Base-by-base conservation (phyloP, 192 early-diverging fungal species). In the Coemansia sp. region DNA sequence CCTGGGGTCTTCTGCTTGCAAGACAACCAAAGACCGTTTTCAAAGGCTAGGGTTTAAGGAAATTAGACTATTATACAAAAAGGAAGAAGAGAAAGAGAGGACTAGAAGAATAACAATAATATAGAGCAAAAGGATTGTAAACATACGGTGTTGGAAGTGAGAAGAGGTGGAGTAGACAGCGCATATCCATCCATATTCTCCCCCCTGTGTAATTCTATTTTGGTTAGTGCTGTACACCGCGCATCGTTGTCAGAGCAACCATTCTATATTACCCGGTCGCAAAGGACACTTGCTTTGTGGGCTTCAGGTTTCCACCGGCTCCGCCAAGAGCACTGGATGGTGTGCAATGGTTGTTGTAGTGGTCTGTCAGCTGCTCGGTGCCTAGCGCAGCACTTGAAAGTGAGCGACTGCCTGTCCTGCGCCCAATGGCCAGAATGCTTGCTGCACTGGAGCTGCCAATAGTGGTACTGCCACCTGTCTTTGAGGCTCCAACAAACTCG, bases 221-320 rank as follows among this genome's bases (percentile, higher is more conserved):
- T 32, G 10, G 52, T 26, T 26, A 54, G 19, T 8, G 11, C 21
- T 26, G 12, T 7, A 9, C 44, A 45, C 9, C 13, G 44, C 12
- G 43, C 44, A 3, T 45, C 7, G 2, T 26, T 54, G 7, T 54
- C 21, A 45, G 44, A 45, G 32, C 40, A 15, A 5, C 1, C 44
- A 61, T 19, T 61, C 21, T 13, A 49, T 50, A 49, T 32, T 58
- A 63, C 56, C 43, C 40, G 0, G 61, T 71, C 21, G 79, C 71
- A 73, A 81, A 81, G 9, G 70, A 68, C 61, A 81, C 79, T n/a
- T 81, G 79, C 61, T 81, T 81, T 9, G 68, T 26, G 6, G 74
- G 74, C 50, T 58, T 56, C 42, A 66, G 18, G 13, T 21, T 54
- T 9, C 49, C 52, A 12, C 16, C 44, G 61, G 13, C 18, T 6